Conservation (phyloP, 2,329 filamentous ascomycete species). For the Pseudogymnoascus sp. region DNA sequence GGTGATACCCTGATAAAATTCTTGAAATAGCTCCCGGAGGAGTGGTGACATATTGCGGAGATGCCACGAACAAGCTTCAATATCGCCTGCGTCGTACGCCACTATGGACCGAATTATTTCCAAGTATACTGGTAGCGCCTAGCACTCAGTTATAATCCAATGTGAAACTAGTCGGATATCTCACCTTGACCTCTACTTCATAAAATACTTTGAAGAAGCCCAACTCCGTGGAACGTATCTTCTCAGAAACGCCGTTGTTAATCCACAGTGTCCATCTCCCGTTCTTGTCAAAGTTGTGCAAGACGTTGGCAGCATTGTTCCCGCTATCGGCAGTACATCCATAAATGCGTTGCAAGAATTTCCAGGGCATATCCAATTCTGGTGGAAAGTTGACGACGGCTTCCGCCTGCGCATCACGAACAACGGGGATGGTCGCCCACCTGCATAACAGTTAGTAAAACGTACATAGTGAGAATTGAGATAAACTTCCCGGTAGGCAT, state of each 20-base stretch:
- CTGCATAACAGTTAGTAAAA: constrained; percentile 10
- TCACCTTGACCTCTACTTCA: constrained; percentile 21
- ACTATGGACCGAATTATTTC: too few relatives aligned
- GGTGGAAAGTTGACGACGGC: constrained; percentile 24
- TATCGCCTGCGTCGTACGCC: too few relatives aligned
- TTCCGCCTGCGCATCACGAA: constrained; percentile 29
- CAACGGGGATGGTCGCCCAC: constrained; percentile 30
- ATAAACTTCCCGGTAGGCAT: too few relatives aligned
- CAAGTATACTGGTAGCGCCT: too few relatives aligned
- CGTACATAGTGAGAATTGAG: too few relatives aligned
- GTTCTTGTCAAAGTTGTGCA: constrained; percentile 27
- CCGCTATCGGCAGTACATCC: constrained; percentile 27
- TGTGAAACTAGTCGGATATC: constrained; percentile 15
- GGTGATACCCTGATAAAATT: constrained; percentile 25
- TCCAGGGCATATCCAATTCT: constrained; percentile 27
- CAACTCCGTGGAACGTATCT: constrained; percentile 26
- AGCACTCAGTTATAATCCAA: constrained; percentile 13
- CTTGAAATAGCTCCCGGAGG: constrained; percentile 21
- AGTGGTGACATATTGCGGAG: too few relatives aligned
- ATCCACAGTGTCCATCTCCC: constrained; percentile 24
- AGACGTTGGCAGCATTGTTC: constrained; percentile 27
- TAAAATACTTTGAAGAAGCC: constrained; percentile 26
- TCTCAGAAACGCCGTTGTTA: constrained; percentile 25
- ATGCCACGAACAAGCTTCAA: too few relatives aligned
- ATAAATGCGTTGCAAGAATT: constrained; percentile 26